Evolutionary conservation across 2,329 filamentous ascomycete species (phyloP), one percentile per base, ranked within the genome.

Genomic region (Trichoderma sp.): DNA sequence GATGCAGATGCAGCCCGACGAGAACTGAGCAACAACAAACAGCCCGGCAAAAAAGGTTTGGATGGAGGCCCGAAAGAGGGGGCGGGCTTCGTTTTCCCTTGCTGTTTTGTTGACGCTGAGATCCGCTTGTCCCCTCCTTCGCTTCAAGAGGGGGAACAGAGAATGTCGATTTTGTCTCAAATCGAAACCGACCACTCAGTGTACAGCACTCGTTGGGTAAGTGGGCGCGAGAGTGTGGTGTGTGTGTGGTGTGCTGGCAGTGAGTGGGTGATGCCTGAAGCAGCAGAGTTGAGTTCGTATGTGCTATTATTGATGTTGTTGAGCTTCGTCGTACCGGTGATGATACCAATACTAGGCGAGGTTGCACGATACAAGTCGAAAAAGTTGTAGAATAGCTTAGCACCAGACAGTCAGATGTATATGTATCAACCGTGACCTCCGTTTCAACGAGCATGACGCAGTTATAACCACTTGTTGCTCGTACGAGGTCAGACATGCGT

Each of bases 71-170:
- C 57, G 14, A 39, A 61, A 32, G 26, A 70, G 67, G 67, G 57
- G 28, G 57, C 36, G 56, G 36, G 36, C 15, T 58, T 30, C n/a
- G 51, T 26, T 30, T 43, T 43, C 26, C 67, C 67, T 70, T 70
- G 67, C 57, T 28, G 56, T 36, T 36, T 61, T 28, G 56, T 62
- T 61, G 67, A 61, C 57, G 57, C 36, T 69, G 56, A 60, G 66
- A 61, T 69, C 66, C 36, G 66, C 67, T 61, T 62, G 21, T 60
- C 36, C 57, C 43, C 43, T 30, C 26, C 24, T 9, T 70, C 39
- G 67, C 39, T 24, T 24, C 57, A 60, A 32, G 56, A 61, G 56
- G 65, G 34, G 57, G 57, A 21, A 60, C 18, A 24, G 47, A 53
- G 47, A 24, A 53, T 53, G 47, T 24, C 47, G 14, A 24, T 24